A percentile compares a stretch with the other conserved stretches of the same genome.
These are phyloP conservation scores for Austroboletus rostrupii DNA, from an alignment of 1,284 basidiomycete species.

Conservation along the genomic window DNA sequence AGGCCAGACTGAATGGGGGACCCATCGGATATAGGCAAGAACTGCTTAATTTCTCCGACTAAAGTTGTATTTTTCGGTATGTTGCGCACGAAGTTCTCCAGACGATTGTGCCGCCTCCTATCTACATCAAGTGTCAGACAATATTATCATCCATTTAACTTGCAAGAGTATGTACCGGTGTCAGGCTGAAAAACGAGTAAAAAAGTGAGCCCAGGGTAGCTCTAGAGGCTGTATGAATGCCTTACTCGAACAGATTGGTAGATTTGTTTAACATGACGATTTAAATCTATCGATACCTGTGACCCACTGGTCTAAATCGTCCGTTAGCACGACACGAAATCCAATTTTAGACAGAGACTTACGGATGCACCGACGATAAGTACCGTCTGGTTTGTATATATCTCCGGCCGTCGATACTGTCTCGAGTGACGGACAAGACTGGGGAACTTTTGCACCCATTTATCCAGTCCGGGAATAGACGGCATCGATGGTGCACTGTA, in stretches of 20 bases:
- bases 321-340: background rate
- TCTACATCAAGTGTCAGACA: background rate
- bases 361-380: slow-evolving; percentile 41
- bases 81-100: slow-evolving; percentile 1
- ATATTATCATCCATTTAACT: background rate
- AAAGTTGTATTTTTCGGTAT: slow-evolving; percentile 14
- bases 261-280: background rate
- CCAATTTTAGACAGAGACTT: background rate
- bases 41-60: slow-evolving; percentile 14
- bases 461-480: slow-evolving; percentile 4
- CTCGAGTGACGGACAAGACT: slow-evolving; percentile 38
- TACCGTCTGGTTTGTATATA: slow-evolving; percentile 37
- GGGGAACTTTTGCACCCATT: slow-evolving; percentile 38
- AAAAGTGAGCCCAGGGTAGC: background rate
- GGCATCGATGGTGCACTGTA: slow-evolving; percentile 8
- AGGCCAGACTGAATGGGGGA: slow-evolving; percentile 12
- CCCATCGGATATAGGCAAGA: slow-evolving; percentile 7
- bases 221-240: background rate
- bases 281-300: slow-evolving; percentile 8
- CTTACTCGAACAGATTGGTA: slow-evolving; percentile 10
- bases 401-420: slow-evolving; percentile 41
- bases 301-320: slow-evolving; percentile 6
- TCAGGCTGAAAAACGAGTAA: background rate
- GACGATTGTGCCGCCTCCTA: background rate
- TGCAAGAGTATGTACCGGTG: background rate